Percentiles rank a stretch among this genome's conserved stretches.
Evolutionary conservation across 306 rosid genomes (phyloP).

Genomic region (Alnus rubra): DNA sequence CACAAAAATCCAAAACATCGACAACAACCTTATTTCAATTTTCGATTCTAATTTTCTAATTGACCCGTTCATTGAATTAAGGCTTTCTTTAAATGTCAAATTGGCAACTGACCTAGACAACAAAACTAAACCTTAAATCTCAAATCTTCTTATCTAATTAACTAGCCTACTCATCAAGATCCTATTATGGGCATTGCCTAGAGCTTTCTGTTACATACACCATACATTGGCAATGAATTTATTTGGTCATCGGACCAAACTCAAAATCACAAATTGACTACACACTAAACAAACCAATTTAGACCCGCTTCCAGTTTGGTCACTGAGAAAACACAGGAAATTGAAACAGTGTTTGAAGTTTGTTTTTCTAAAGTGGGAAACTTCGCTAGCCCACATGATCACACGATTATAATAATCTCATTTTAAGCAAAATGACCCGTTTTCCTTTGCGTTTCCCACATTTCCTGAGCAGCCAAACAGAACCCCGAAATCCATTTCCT

Average conservation of each 20-base stretch:
- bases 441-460: background rate
- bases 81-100: constrained; percentile 1
- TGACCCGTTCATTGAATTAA: background rate
- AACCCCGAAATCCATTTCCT: background rate
- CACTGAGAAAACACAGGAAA: constrained; percentile 5
- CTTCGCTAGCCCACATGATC: background rate
- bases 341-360: background rate
- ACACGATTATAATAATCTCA: background rate
- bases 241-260: background rate
- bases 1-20: background rate
- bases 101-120: background rate
- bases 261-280: background rate
- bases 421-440: background rate
- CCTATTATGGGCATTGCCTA: too few relatives aligned
- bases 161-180: too few relatives aligned
- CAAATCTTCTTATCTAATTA: background rate
- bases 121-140: background rate
- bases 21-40: background rate
- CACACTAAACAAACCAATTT: background rate
- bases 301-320: background rate
- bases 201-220: too few relatives aligned
- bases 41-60: background rate
- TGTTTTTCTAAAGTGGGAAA: background rate
- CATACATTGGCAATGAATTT: too few relatives aligned
- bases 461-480: constrained; percentile 17